These are phyloP conservation scores for Nicotiana attenuata DNA, from an alignment of 257 asterid species.

Conservation along the genomic window DNA sequence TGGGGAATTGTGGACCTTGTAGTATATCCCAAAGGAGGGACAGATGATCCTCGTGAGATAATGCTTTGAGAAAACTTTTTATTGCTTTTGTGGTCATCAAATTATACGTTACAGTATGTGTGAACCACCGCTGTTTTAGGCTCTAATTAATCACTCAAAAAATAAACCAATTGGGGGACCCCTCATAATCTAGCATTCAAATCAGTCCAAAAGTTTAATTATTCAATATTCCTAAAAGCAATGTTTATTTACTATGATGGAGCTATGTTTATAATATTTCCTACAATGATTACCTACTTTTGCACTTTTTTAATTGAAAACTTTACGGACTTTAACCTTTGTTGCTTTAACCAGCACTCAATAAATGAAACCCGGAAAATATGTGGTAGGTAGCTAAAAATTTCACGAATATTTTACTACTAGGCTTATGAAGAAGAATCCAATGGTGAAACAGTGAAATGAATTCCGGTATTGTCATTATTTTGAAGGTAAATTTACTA, in stretches of 20 bases:
- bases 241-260: not conserved
- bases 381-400: not conserved
- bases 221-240: not conserved
- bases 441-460: not conserved
- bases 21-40: not conserved
- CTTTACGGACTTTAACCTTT: not conserved
- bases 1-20: conserved; percentile 1
- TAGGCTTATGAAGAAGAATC: not conserved
- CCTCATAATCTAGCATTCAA: not conserved
- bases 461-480: not conserved
- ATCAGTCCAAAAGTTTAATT: not conserved
- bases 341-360: not conserved
- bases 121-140: not conserved
- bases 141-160: not conserved
- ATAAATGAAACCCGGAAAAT: not conserved
- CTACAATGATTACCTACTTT: not conserved
- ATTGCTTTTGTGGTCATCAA: not conserved
- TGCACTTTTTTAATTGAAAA: not conserved
- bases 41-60: not conserved
- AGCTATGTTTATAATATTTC: not conserved
- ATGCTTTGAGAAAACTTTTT: not conserved
- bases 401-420: not conserved
- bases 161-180: not conserved
- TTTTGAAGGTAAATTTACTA: no score
- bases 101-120: not conserved